Conservation (phyloP, 2,329 filamentous ascomycete genomes). For the Colletotrichum acutatum region DNA sequence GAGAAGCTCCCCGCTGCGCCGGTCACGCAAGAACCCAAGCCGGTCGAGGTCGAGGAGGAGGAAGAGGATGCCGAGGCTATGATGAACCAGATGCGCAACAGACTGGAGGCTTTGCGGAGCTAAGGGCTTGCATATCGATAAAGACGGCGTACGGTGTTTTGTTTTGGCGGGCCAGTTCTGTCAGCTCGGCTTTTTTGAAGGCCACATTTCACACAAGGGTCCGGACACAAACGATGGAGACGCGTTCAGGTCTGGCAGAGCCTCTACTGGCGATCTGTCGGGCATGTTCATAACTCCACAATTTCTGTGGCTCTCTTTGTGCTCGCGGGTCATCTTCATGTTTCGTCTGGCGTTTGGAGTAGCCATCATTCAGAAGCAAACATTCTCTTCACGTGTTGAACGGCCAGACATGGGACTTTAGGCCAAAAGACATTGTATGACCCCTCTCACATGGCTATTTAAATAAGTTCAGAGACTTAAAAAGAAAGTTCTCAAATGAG, state of each 20-base stretch:
- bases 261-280: background rate
- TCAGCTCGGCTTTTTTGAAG: constrained; percentile 4
- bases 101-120: constrained; percentile 91
- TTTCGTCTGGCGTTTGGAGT: constrained; percentile 32
- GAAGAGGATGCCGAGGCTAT: constrained; percentile 90
- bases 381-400: background rate
- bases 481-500: background rate
- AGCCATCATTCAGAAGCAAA: constrained; percentile 21
- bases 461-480: background rate
- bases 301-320: background rate
- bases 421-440: background rate
- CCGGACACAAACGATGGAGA: constrained; percentile 7
- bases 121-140: constrained; percentile 50
- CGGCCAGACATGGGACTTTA: background rate
- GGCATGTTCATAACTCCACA: background rate
- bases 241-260: background rate
- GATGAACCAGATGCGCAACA: constrained; percentile 92
- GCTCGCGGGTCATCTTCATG: constrained; percentile 1
- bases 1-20: constrained; percentile 69
- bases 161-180: background rate
- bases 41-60: constrained; percentile 64
- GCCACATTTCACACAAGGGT: background rate
- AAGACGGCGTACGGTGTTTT: constrained; percentile 32
- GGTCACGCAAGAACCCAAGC: constrained; percentile 62
- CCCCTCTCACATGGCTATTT: background rate